phyloP scores from a whole-genome alignment of 2,329 filamentous ascomycete species.

The Tolypocladium inflatum region DNA sequence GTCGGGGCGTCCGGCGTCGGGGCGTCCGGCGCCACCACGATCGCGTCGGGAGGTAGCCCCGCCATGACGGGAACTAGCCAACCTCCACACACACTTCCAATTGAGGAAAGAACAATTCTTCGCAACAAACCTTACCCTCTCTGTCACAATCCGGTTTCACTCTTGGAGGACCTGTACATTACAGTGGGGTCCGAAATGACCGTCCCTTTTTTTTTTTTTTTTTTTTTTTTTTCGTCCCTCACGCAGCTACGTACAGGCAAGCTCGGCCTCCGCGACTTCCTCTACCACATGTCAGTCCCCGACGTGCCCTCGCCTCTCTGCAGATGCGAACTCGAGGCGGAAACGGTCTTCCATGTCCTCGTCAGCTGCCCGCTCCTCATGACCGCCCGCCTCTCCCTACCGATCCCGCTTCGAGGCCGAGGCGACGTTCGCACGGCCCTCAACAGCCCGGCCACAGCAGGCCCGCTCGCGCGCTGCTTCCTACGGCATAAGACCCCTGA shows the following conservation, averaged over 20 bases:
- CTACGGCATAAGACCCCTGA: neutral
- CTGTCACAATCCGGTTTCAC: too few species aligned
- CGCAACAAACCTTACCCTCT: too few species aligned
- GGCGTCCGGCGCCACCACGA: too few species aligned
- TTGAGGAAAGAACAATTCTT: too few species aligned
- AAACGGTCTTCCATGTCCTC: neutral
- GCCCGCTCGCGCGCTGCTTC: neutral
- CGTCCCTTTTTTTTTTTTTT: too few species aligned
- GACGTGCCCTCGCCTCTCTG: neutral
- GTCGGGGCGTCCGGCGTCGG: too few species aligned
- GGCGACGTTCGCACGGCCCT: neutral
- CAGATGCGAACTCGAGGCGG: neutral
- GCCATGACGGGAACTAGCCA: too few species aligned
- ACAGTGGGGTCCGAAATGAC: too few species aligned
- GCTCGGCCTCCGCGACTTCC: neutral
- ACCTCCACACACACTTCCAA: too few species aligned
- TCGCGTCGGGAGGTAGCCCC: too few species aligned
- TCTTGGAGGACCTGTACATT: too few species aligned
- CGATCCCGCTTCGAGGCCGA: neutral
- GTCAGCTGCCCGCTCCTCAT: neutral
- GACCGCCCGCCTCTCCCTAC: neutral
- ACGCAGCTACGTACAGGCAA: neutral
- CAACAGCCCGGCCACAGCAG: neutral
- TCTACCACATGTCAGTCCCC: neutral
- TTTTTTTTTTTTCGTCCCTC: too few species aligned